Conservation (phyloP, 139 green algal species). For the Picochlorum costavermella region DNA sequence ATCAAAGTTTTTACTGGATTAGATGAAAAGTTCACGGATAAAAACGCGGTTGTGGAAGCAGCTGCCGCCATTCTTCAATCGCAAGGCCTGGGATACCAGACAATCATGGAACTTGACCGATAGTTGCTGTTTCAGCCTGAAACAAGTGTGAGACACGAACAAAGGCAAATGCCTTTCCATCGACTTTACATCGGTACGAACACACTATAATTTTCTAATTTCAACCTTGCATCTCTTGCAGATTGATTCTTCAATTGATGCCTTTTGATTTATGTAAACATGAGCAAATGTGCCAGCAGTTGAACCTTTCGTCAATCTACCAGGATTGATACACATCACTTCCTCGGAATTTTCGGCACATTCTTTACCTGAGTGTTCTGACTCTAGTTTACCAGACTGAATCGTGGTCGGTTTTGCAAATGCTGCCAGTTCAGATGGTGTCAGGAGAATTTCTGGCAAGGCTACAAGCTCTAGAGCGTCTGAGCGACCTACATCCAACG, state of each 20-base stretch:
- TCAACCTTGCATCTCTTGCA: constrained; percentile 5
- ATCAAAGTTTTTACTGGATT: neutral
- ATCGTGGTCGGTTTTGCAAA: constrained; percentile 72
- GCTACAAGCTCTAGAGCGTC: constrained; percentile 45
- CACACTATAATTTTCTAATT: neutral
- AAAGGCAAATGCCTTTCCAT: neutral
- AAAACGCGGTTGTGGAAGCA: neutral
- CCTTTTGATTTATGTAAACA: constrained; percentile 21
- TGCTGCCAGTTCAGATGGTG: constrained; percentile 82
- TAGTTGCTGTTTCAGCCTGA: too few species aligned
- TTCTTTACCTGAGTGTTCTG: neutral
- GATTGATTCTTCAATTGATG: neutral
- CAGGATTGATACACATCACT: constrained; percentile 72
- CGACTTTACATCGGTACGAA: too few species aligned
- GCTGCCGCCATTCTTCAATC: constrained; percentile 4
- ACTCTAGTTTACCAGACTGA: neutral
- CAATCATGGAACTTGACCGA: neutral
- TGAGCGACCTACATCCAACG: constrained; percentile 62
- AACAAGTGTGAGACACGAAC: neutral
- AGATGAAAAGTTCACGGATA: constrained; percentile 5
- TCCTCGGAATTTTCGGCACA: neutral
- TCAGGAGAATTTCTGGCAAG: constrained; percentile 77
- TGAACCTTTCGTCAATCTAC: constrained; percentile 58
- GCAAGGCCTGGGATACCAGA: neutral
- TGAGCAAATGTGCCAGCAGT: constrained; percentile 61